Percentiles rank a stretch among this genome's conserved stretches.
These are phyloP conservation scores for Trichaptum fuscoviolaceum DNA, from an alignment of 768 basidiomycete genomes.

Conservation along the genomic window DNA sequence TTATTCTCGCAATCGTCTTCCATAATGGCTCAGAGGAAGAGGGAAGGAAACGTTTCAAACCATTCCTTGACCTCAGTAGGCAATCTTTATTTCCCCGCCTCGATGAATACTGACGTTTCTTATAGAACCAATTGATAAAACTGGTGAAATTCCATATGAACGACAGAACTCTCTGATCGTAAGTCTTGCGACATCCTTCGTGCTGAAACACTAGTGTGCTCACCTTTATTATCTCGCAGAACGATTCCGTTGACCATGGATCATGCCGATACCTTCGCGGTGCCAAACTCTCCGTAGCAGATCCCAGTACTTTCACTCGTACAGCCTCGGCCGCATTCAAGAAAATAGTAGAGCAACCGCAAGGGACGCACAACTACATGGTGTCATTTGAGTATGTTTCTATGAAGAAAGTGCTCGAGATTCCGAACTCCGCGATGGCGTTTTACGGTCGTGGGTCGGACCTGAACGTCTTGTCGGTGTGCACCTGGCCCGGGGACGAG, in stretches of 20 bases:
- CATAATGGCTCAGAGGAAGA: slow-evolving; percentile 22
- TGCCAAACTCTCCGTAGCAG: not conserved
- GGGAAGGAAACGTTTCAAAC: slow-evolving; percentile 18
- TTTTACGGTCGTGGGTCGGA: not conserved
- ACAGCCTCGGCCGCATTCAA: slow-evolving; percentile 3
- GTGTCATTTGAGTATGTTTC: slow-evolving; percentile 11
- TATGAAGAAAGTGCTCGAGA: slow-evolving; percentile 10
- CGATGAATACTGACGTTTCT: not conserved
- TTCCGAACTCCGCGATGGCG: slow-evolving; percentile 15
- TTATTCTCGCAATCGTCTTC: slow-evolving; percentile 14
- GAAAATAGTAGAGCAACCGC: not conserved
- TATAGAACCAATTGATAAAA: slow-evolving; percentile 16
- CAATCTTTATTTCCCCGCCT: not conserved
- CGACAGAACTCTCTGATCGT: slow-evolving; percentile 14
- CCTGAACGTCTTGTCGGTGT: not conserved
- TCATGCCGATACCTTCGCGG: slow-evolving; percentile 6
- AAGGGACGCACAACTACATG: not conserved
- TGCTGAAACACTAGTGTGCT: no score
- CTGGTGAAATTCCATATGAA: slow-evolving; percentile 17
- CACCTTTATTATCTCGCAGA: slow-evolving; percentile 11
- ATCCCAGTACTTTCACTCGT: not conserved
- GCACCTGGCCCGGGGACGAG: not conserved
- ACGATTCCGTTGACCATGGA: slow-evolving; percentile 13
- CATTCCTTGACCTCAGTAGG: slow-evolving; percentile 20
- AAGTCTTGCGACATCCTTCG: not conserved